Conservation (phyloP, 371 early-diverging fungal species). For the Mortierella sp. region DNA sequence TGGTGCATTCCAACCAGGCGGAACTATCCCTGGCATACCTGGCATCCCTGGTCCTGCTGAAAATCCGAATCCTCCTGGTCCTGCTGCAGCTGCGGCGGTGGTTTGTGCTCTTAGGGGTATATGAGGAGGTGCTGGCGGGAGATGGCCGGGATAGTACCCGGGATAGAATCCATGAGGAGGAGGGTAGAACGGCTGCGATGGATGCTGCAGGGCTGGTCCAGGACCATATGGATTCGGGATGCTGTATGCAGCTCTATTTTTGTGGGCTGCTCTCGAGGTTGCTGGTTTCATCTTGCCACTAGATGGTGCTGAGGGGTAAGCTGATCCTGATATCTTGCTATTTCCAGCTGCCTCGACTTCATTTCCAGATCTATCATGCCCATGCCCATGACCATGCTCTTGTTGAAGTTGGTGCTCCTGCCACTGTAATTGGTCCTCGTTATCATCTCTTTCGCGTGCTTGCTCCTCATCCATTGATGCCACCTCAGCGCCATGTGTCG, state of each 20-base stretch:
- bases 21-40: not conserved
- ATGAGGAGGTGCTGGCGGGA: conserved; percentile 4
- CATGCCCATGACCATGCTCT: conserved; percentile 8
- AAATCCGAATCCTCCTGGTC: too few species aligned
- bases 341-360: conserved; percentile 10
- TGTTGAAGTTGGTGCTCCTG: not conserved
- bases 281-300: not conserved
- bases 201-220: not conserved
- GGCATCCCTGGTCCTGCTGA: conserved; percentile 12
- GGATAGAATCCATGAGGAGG: conserved; percentile 19
- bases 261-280: conserved; percentile 4
- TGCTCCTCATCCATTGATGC: conserved; percentile 9
- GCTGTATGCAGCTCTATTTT: conserved; percentile 7
- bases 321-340: not conserved
- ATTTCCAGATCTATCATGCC: not conserved
- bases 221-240: not conserved
- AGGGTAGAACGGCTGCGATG: not conserved
- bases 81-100: not conserved
- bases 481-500: conserved; percentile 10
- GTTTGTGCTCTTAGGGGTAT: conserved; percentile 19
- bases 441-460: conserved; percentile 6
- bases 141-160: conserved; percentile 7
- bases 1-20: not conserved
- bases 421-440: conserved; percentile 1
- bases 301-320: not conserved